A percentile compares a stretch with the other conserved stretches of the same genome.
Conservation (phyloP, 2,329 filamentous ascomycete species). For the Epichloe gansuensis region DNA sequence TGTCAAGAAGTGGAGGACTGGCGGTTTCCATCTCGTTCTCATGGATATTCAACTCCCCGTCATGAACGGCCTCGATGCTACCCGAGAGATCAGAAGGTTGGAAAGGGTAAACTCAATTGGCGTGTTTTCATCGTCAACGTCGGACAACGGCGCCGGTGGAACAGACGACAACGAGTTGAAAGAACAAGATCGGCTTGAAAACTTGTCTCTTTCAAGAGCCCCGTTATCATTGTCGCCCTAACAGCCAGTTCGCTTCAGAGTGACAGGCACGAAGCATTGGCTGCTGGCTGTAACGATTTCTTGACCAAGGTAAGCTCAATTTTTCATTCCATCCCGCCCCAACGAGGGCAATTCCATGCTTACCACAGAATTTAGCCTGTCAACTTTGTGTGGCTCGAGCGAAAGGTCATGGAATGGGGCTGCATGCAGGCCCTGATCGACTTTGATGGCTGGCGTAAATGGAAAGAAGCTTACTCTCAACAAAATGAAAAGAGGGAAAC, state of each 20-base stretch:
- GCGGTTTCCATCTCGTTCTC: conserved; percentile 88
- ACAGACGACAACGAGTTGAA: conserved; percentile 35
- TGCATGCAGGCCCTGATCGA: conserved; percentile 99
- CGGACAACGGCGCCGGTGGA: conserved; percentile 34
- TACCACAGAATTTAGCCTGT: conserved; percentile 56
- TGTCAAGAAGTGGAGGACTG: conserved; percentile 81
- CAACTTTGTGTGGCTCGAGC: conserved; percentile 92
- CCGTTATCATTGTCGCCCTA: conserved; percentile 93
- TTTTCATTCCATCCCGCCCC: not conserved
- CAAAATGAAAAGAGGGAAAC: conserved; percentile 32
- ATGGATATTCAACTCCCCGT: conserved; percentile 98
- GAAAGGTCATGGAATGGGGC: conserved; percentile 98
- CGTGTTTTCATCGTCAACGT: conserved; percentile 69
- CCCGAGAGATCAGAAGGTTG: conserved; percentile 81
- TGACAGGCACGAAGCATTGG: conserved; percentile 86
- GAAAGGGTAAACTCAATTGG: conserved; percentile 88
- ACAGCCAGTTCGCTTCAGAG: conserved; percentile 91
- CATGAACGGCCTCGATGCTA: conserved; percentile 92
- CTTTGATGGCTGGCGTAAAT: conserved; percentile 94
- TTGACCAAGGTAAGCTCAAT: conserved; percentile 67
- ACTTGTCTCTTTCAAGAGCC: conserved; percentile 70
- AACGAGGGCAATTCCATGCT: not conserved
- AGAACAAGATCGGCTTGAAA: conserved; percentile 57
- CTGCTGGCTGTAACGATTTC: conserved; percentile 96
- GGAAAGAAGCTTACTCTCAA: conserved; percentile 65